These are phyloP conservation scores for Picea sitchensis DNA, from an alignment of 75 land plant genomes.

Conservation along the genomic window DNA sequence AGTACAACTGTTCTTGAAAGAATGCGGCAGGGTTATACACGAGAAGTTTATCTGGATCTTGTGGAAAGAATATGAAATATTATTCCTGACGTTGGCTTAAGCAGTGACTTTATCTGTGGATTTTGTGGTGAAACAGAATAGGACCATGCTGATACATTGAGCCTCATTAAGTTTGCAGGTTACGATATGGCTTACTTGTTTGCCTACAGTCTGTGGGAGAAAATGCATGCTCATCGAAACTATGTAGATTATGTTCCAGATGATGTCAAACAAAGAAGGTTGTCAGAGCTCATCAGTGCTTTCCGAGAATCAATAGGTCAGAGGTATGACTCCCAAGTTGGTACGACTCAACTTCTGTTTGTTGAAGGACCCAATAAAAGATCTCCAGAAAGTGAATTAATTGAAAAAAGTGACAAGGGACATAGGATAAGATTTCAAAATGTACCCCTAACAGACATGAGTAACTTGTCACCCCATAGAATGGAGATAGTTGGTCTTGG, in stretches of 20 bases:
- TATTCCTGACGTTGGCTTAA: not conserved
- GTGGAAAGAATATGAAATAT: slow-evolving; percentile 78
- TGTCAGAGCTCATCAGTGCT: too few relatives aligned
- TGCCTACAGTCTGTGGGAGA: too few relatives aligned
- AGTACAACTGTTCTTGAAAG: too few relatives aligned
- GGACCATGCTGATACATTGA: slow-evolving; percentile 77
- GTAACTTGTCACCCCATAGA: not conserved
- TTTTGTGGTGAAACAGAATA: slow-evolving; percentile 36
- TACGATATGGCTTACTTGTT: slow-evolving; percentile 88
- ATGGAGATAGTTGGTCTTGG: not conserved
- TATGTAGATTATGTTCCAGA: too few relatives aligned
- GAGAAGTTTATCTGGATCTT: slow-evolving; percentile 39
- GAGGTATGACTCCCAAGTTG: slow-evolving; percentile 69
- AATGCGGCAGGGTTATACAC: too few relatives aligned
- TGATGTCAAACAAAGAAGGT: too few relatives aligned
- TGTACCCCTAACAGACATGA: slow-evolving; percentile 31
- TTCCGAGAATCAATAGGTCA: slow-evolving; percentile 51
- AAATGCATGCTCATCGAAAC: too few relatives aligned
- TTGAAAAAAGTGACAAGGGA: slow-evolving; percentile 92
- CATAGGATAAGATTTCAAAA: slow-evolving; percentile 71
- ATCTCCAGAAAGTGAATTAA: slow-evolving; percentile 77
- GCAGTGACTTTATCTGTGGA: too few relatives aligned
- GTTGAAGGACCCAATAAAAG: slow-evolving; percentile 91
- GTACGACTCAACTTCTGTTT: slow-evolving; percentile 78
- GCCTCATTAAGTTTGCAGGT: slow-evolving; percentile 71